Evolutionary conservation across 257 asterid species (phyloP), one percentile per base, ranked within the genome.

Genomic region (Solanum chmielewskii): DNA sequence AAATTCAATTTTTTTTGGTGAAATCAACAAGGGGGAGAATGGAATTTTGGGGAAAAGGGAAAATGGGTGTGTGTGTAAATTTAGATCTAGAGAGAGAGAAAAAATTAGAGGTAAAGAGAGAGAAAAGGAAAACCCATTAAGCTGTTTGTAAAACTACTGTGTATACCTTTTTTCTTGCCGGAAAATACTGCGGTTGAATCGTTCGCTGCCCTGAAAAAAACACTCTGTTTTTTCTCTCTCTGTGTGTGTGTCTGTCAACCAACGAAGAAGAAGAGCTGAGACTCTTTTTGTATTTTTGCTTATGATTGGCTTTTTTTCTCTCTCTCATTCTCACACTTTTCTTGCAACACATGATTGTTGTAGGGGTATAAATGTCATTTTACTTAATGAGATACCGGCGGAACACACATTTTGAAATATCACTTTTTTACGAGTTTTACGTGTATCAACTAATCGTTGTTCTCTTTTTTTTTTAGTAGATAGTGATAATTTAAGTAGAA

Each of bases 121-220:
- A 85, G 68, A 20, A 45, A 44, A n/a, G 87, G 76, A 25, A 25
- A 84, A 60, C 21, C 23, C 27, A 44, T 18, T 25, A 11, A 6
- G 37, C 20, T 71, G 39, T 27, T 60, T n/a, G 80, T 31, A 35
- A 20, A 14, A 37, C 3, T 7, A 56, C 16, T 75, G 33, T 41
- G 8, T 15, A 11, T 25, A 75, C 31, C 83, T 85, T n/a, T 75
- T 75, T 41, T 21, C 29, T 66, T 29, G 83, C 88, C 90, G 39
- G 84, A 83, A 88, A 88, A 69, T 69, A 59, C 37, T 88, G 90
- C 88, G 23, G 23, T 66, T 85, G 88, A 88, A 78, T 27, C 86
- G 90, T 25, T 88, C 88, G 15, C 66, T 39, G 41, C 86, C 75
- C 75, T 11, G 15, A 23, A 62, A 9, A 18, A 49, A 3, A 60